phyloP scores from a whole-genome alignment of 495 filamentous ascomycete genomes.

The Astrothelium macrocarpum region DNA sequence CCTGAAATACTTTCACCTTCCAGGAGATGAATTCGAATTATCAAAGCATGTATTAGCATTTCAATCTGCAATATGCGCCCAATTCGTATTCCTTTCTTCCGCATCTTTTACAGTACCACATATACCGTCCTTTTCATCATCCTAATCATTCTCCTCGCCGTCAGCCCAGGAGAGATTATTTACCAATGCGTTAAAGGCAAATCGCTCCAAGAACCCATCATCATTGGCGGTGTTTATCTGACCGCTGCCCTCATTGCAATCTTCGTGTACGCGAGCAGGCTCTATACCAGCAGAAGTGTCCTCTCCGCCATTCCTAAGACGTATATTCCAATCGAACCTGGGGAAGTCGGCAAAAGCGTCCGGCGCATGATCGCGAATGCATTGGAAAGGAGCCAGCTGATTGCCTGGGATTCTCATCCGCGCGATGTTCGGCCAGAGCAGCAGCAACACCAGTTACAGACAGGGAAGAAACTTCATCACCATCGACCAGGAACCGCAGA shows the following conservation, averaged over 20 bases:
- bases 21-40: neutral
- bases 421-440: slow-evolving; percentile 31
- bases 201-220: slow-evolving; percentile 61
- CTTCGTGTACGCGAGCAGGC: slow-evolving; percentile 73
- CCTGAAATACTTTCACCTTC: neutral
- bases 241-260: slow-evolving; percentile 60
- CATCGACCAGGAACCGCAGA: slow-evolving; percentile 8
- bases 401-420: slow-evolving; percentile 72
- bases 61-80: neutral
- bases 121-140: slow-evolving; percentile 71
- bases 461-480: neutral
- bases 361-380: slow-evolving; percentile 61
- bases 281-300: slow-evolving; percentile 76
- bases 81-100: slow-evolving; percentile 52
- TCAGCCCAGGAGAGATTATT: slow-evolving; percentile 77
- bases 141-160: slow-evolving; percentile 59
- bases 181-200: slow-evolving; percentile 42
- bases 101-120: slow-evolving; percentile 69
- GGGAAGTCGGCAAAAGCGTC: slow-evolving; percentile 62
- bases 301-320: slow-evolving; percentile 74
- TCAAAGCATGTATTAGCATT: neutral
- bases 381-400: slow-evolving; percentile 63
- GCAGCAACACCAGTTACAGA: slow-evolving; percentile 4
- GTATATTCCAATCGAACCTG: slow-evolving; percentile 73
- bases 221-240: slow-evolving; percentile 69